Base-by-base conservation (phyloP, 1,139 yeast genomes). In the Saccharomyces uvarum region DNA sequence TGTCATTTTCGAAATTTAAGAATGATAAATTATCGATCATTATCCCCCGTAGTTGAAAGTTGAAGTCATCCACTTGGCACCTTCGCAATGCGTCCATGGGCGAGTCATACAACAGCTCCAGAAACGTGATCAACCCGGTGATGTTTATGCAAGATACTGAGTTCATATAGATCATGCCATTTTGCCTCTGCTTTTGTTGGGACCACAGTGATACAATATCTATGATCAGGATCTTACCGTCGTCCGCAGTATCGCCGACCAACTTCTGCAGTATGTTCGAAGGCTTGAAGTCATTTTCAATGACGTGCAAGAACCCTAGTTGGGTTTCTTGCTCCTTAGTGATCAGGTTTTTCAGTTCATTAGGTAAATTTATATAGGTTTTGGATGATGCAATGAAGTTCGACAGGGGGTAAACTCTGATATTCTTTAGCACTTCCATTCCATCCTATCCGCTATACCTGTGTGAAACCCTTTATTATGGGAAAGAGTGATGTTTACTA, bases 11-110 rank as follows among this genome's bases (percentile, higher is more conserved):
- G 19, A 38, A 38, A 28, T 59, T 59, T 2, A 59, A 59, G 48
- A 65, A 66, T 0, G 71, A 67, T 8, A 68, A 46, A 53, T 68
- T 68, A 54, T 68, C 72, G 4, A 68, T 62, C 4, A 68, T 54
- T 16, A 68, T 61, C 6, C 70, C 69, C 2, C 59, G 52, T 46
- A 67, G 51, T 49, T 61, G 66, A 7, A 48, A 52, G 41, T 57
- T 48, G n/a, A 50, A 33, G 24, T 51, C 56, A 19, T 46, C 50
- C n/a, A 46, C 24, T 14, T 56, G 57, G 51, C 67, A 65, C 41
- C 64, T 56, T 16, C 55, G 54, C 48, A 66, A 51, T 3, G 69
- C 63, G 9, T 56, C 59, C 46, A 31, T 53, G 2, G 70, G 70
- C 9, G 56, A 53, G 6, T 61, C 63, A 33, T 56, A 57, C 49